Evolutionary conservation across 352 stramenopile species (phyloP), one percentile per base, ranked within the genome.

Genomic region (Pythium aquatile): DNA sequence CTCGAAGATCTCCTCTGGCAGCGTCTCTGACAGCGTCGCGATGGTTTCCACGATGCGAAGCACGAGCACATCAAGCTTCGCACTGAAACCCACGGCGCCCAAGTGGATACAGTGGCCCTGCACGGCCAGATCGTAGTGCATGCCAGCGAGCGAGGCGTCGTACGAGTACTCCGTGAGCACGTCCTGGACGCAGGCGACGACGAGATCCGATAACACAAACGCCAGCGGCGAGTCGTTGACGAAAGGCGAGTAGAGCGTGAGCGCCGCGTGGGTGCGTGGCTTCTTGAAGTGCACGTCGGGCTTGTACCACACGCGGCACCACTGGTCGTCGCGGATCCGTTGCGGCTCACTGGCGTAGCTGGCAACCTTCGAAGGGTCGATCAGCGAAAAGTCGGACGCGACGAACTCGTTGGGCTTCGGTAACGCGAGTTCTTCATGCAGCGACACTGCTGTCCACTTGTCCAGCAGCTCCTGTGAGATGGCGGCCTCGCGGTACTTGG

Each of bases 241-340:
- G 13, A 59, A 56, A 7, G 69, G 62, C 7, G 58, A 78, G 59
- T 74, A 65, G 28, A 91, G 76, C 40, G 68, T 58, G 2, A 81
- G 66, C 60, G 79, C 76, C 1, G 87, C 63, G 69, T 91, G 88
- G 7, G 86, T 79, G 55, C 87, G 89, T 5, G 85, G 85, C 72
- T 90, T 91, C 42, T 73, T 61, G 28, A 79, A 72, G 55, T 78
- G 74, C 0, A 85, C 57, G 67, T 88, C 88, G 4, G 85, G 70
- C 63, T 87, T 84, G 72, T 86, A 83, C 77, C 76, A 83, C 26
- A 78, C 17, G 1, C 72, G 67, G 28, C 58, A 63, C 9, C 16
- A 48, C 7, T 32, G 7, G 53, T 77, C 70, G 42, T 77, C 65
- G 17, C 65, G 65, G 17, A 80, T 30, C 13, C 70, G 48, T 13